Conservation (phyloP, 345 rosid genomes). For the Eucalyptus marginata region DNA sequence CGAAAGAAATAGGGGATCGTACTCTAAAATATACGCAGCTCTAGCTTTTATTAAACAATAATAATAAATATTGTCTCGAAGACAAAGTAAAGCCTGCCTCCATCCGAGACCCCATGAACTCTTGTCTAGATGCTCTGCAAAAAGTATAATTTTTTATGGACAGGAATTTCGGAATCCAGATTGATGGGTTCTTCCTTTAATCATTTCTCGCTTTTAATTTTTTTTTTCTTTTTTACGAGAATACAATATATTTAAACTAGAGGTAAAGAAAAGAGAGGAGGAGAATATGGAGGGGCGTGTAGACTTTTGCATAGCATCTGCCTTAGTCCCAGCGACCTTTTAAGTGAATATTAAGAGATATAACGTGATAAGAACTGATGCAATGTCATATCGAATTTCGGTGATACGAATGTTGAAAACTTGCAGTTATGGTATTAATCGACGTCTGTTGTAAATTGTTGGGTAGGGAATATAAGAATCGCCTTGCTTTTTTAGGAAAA, state of each 20-base stretch:
- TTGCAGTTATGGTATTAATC: not conserved
- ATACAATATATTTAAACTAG: not conserved
- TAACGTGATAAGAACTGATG: not conserved
- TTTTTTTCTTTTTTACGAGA: not conserved
- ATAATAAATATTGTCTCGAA: not conserved
- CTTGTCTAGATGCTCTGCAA: not conserved
- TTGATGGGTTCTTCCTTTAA: constrained; percentile 20
- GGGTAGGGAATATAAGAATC: constrained; percentile 15
- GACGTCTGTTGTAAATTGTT: not conserved
- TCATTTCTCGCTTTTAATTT: constrained; percentile 4
- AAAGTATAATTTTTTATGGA: not conserved
- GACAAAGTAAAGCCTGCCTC: not conserved
- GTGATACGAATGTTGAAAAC: constrained; percentile 42
- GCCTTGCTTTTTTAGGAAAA: not conserved
- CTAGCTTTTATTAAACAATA: not conserved
- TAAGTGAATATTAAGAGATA: constrained; percentile 2
- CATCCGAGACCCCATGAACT: not conserved
- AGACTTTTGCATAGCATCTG: constrained; percentile 8
- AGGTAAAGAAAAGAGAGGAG: not conserved
- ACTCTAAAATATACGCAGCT: not conserved
- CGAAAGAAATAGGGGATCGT: not conserved
- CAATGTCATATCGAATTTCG: constrained; percentile 25
- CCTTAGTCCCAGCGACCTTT: not conserved
- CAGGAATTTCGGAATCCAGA: constrained; percentile 30
- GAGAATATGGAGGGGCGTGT: not conserved